Evolutionary conservation across 2,329 filamentous ascomycete genomes (phyloP), one percentile per base, ranked within the genome.

Genomic region (Sporothrix globosa): DNA sequence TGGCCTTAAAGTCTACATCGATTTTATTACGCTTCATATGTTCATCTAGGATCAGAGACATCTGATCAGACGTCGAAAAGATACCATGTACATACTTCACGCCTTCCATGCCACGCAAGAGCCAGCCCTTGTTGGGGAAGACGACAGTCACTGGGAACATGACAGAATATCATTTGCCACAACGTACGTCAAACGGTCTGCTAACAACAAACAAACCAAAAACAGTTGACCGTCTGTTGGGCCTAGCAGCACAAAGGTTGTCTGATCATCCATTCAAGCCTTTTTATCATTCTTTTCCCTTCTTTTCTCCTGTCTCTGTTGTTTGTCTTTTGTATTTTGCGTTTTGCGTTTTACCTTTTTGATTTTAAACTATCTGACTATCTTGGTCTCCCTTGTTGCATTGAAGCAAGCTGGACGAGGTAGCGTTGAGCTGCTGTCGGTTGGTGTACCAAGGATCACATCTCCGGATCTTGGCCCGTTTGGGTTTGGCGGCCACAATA

Each of bases 381-480:
- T 30, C 48, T 27, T 58, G 5, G 27, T 53, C 30, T 68, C 52
- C 41, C 41, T 48, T 63, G n/a, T 46, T 63, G 56, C 58, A 46
- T 44, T 19, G 34, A 13, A 58, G 54, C 54, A 27, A 13, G 27
- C 24, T 6, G 52, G 24, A 19, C 52, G 9, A 34, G 52, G 21
- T 9, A 53, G 52, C 19, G 14, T 17, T 19, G 44, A 13, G 14
- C 5, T 48, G 34, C 44, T 14, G 56, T 24, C 34, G 24, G 56
- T 61, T 44, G 56, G 56, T 61, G 56, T 10, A 7, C 56, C 9
- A 44, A 27, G 60, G 46, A 48, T 67, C 46, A 27, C 48, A 67
- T 67, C 65, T 67, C 46, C 48, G 48, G 44, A 24, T 67, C 30
- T 54, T 53, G 50, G 21, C 65, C 65, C 30, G 39, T 46, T 63